phyloP scores from a whole-genome alignment of 148 eudicot genomes.

The Rhododendron ovatum region DNA sequence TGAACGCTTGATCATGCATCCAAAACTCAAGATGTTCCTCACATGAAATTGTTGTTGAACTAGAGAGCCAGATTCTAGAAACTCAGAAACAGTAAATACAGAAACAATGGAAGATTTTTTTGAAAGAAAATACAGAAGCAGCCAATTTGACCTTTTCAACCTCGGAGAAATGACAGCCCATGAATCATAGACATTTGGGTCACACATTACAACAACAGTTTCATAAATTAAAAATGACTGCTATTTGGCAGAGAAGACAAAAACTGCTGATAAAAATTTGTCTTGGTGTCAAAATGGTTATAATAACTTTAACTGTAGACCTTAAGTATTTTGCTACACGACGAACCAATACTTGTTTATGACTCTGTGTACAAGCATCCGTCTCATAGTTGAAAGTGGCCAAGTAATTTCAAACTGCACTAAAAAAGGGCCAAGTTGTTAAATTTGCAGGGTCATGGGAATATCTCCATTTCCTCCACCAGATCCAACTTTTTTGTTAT shows the following conservation, averaged over 20 bases:
- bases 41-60: not conserved
- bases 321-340: not conserved
- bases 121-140: not conserved
- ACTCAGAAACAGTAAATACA: not conserved
- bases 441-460: not conserved
- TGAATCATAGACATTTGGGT: not conserved
- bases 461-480: not conserved
- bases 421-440: not conserved
- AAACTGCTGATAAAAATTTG: not conserved
- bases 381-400: not conserved
- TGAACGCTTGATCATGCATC: not conserved
- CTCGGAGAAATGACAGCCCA: not conserved
- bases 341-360: not conserved
- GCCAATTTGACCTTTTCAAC: not conserved
- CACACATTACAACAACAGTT: not conserved
- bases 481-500: not conserved
- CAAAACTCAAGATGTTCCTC: not conserved
- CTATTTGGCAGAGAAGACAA: not conserved
- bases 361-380: not conserved
- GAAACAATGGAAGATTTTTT: not conserved
- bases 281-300: not conserved
- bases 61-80: not conserved
- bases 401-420: not conserved
- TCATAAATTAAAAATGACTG: not conserved
- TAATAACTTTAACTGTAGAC: not conserved